These are phyloP conservation scores for Stachybotrys chartarum DNA, from an alignment of 2,329 filamentous ascomycete genomes.

Conservation along the genomic window DNA sequence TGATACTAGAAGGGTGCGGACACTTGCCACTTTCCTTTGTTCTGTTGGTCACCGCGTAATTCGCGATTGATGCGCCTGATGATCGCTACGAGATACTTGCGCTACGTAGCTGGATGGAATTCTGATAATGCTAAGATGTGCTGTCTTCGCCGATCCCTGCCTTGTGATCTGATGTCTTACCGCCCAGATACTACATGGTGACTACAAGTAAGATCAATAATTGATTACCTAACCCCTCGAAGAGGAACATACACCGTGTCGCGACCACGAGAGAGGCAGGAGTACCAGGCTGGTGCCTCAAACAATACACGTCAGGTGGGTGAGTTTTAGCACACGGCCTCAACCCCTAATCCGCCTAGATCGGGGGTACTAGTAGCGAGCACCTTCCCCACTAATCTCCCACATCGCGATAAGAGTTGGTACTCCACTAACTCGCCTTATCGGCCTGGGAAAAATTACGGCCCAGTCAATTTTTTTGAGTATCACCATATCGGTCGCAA, in stretches of 20 bases:
- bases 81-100: conserved; percentile 27
- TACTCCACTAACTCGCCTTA: conserved; percentile 12
- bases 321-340: conserved; percentile 2
- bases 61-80: conserved; percentile 28
- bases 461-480: conserved; percentile 20
- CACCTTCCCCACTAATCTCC: conserved; percentile 10
- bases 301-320: conserved; percentile 2
- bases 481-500: neutral
- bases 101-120: conserved; percentile 31
- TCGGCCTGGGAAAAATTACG: conserved; percentile 18
- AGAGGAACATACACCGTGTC: no score
- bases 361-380: neutral
- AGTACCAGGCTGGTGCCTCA: neutral
- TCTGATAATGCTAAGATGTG: conserved; percentile 3
- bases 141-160: neutral
- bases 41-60: conserved; percentile 30
- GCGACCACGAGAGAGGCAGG: no score
- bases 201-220: no score
- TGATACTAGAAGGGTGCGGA: conserved; percentile 32
- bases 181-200: no score
- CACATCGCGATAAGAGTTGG: conserved; percentile 17
- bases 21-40: conserved; percentile 31
- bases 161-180: no score
- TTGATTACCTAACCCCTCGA: no score
- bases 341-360: neutral